Conservation (phyloP, 2,329 filamentous ascomycete species). For the Zymoseptoria brevis region DNA sequence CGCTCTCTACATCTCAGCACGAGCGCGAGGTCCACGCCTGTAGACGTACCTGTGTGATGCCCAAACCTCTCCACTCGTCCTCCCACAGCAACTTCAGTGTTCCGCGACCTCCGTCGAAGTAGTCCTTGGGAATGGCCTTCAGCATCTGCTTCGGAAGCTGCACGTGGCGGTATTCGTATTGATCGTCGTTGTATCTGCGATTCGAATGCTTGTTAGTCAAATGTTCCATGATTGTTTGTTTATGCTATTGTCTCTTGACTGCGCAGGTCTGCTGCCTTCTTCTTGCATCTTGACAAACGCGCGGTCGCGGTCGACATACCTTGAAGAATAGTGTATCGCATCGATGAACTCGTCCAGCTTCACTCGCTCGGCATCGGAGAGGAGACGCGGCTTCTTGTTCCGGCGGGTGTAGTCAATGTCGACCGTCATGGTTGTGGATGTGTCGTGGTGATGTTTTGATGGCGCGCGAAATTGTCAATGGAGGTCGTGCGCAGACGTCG, state of each 20-base stretch:
- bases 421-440: constrained; percentile 21
- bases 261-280: background rate
- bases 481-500: background rate
- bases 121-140: constrained; percentile 90
- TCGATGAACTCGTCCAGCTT: constrained; percentile 87
- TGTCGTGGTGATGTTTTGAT: background rate
- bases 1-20: background rate
- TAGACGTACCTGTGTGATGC: constrained; percentile 83
- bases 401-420: constrained; percentile 77
- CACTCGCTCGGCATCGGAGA: constrained; percentile 73
- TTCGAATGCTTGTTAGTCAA: background rate
- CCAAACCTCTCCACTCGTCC: constrained; percentile 93
- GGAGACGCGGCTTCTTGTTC: constrained; percentile 73
- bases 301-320: constrained; percentile 48
- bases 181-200: constrained; percentile 77
- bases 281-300: background rate
- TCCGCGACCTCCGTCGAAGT: constrained; percentile 80
- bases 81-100: constrained; percentile 96
- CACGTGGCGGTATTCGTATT: constrained; percentile 95
- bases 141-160: constrained; percentile 98
- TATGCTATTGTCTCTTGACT: background rate
- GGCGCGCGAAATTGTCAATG: background rate
- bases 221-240: background rate
- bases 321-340: constrained; percentile 87
- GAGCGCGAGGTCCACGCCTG: background rate